phyloP scores from a whole-genome alignment of 495 filamentous ascomycete species.

The Pseudomonodictys pantanalensis region DNA sequence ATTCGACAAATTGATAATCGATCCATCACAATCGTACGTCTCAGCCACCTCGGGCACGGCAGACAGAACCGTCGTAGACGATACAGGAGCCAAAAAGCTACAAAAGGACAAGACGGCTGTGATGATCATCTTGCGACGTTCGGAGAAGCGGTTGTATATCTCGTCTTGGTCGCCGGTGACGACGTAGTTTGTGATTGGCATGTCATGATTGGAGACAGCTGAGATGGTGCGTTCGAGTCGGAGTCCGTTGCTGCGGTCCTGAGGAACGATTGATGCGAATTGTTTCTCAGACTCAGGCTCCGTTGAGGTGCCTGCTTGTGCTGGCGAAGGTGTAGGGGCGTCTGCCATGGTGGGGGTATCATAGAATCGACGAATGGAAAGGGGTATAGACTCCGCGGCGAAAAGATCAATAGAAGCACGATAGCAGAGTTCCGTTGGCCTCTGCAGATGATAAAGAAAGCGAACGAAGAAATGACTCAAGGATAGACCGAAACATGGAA shows the following conservation, averaged over 20 bases:
- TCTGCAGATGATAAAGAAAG: neutral
- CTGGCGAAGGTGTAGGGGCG: neutral
- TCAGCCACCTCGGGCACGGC: conserved; percentile 65
- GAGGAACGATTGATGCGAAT: conserved; percentile 11
- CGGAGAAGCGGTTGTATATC: conserved; percentile 54
- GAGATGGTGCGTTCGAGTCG: conserved; percentile 26
- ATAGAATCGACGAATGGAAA: neutral
- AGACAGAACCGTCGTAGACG: conserved; percentile 65
- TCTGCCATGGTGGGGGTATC: conserved; percentile 18
- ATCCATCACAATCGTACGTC: conserved; percentile 59
- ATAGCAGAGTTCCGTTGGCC: neutral
- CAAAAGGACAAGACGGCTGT: conserved; percentile 63
- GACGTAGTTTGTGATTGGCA: conserved; percentile 18
- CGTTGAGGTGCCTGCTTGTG: neutral
- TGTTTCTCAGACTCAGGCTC: conserved; percentile 18
- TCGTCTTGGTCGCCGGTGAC: conserved; percentile 40
- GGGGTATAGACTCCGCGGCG: neutral
- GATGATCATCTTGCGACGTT: conserved; percentile 57
- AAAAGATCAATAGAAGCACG: too few species aligned
- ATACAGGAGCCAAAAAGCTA: conserved; percentile 66
- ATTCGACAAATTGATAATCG: conserved; percentile 67
- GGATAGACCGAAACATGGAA: too few species aligned
- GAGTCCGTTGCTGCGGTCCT: conserved; percentile 4
- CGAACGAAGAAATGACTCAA: neutral
- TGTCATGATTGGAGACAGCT: conserved; percentile 29